Conservation (phyloP, 768 basidiomycete species). For the Rickenella mellea region DNA sequence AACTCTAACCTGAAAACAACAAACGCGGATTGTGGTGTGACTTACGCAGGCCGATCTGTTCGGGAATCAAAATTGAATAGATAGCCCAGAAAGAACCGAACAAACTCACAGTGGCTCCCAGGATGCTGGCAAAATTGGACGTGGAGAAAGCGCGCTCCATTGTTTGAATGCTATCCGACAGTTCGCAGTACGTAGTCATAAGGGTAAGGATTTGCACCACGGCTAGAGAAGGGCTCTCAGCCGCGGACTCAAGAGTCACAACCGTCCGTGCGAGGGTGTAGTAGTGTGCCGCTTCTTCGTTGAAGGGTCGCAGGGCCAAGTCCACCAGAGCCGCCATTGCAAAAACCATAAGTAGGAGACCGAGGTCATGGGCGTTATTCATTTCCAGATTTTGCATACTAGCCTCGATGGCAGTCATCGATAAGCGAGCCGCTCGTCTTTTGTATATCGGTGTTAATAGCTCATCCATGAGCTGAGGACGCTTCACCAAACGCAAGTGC, state of each 20-base stretch:
- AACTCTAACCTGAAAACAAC: background rate
- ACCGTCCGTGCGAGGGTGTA: conserved; percentile 59
- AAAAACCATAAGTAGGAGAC: conserved; percentile 37
- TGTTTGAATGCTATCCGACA: background rate
- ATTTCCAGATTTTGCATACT: conserved; percentile 10
- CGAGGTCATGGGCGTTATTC: conserved; percentile 36
- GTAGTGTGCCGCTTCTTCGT: conserved; percentile 47
- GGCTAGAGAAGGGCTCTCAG: conserved; percentile 52
- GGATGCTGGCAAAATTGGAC: background rate
- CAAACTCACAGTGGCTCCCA: background rate
- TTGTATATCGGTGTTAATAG: conserved; percentile 32
- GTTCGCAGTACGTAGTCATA: conserved; percentile 43
- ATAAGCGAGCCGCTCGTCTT: background rate
- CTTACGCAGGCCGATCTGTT: conserved; percentile 8
- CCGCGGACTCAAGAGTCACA: conserved; percentile 44
- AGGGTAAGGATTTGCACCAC: conserved; percentile 67
- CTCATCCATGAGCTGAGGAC: conserved; percentile 44
- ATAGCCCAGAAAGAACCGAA: no score
- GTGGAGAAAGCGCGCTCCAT: background rate
- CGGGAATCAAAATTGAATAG: background rate
- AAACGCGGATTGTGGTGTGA: background rate
- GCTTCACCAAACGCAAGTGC: conserved; percentile 68
- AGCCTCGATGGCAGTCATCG: no score
- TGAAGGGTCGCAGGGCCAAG: conserved; percentile 19
- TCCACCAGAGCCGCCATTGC: conserved; percentile 44